Evolutionary conservation across 768 basidiomycete genomes (phyloP).

Genomic region (Hortiboletus campestris): DNA sequence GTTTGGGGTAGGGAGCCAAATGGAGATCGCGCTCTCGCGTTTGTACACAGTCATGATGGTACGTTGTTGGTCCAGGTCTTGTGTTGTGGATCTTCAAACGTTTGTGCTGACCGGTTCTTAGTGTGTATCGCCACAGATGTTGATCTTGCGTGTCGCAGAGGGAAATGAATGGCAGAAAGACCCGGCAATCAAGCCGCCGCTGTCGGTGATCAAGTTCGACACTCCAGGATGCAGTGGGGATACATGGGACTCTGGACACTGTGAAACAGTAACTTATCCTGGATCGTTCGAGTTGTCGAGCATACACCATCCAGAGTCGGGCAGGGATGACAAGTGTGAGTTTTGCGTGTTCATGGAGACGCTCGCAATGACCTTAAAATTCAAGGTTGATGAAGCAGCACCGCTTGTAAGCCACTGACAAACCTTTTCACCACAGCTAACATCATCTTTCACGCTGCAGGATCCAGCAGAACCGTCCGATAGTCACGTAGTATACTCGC

Average conservation of each 20-base stretch:
- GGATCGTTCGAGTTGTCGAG: background rate
- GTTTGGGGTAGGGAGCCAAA: no score
- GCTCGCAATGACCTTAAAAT: no score
- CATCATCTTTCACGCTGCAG: no score
- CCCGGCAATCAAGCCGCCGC: background rate
- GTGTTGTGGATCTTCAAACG: background rate
- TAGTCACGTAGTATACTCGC: no score
- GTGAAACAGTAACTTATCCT: background rate
- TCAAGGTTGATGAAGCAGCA: no score
- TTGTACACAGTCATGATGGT: constrained; percentile 4
- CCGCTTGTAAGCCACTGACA: no score
- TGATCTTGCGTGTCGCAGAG: constrained; percentile 4
- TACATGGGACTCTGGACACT: no score
- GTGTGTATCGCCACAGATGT: constrained; percentile 16
- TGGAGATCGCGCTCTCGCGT: no score
- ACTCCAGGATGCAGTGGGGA: no score
- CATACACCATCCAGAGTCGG: background rate
- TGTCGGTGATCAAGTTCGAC: background rate
- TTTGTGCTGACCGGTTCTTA: background rate
- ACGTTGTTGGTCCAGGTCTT: background rate
- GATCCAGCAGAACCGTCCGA: no score
- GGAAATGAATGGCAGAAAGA: constrained; percentile 6
- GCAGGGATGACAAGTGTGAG: background rate
- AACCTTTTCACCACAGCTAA: no score
- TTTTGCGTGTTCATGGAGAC: no score